phyloP scores from a whole-genome alignment of 2,329 filamentous ascomycete species.

The Neofusicoccum umdonicola region DNA sequence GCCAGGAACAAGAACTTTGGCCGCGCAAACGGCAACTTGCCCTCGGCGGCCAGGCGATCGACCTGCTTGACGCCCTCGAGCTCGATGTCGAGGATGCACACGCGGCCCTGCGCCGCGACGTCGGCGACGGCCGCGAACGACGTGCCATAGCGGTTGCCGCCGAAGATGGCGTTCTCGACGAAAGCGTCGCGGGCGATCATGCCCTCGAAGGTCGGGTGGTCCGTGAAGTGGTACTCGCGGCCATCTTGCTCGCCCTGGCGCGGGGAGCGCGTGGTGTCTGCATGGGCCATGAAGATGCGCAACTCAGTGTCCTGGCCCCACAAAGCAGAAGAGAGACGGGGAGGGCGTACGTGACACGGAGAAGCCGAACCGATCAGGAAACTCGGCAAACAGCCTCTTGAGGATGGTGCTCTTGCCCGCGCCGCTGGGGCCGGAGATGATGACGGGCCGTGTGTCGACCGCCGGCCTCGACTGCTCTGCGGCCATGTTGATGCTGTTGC shows the following conservation, averaged over 20 bases:
- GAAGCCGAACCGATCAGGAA: slow-evolving; percentile 65
- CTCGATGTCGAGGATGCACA: slow-evolving; percentile 91
- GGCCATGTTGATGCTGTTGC: neutral
- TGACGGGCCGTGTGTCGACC: slow-evolving; percentile 54
- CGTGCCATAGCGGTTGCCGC: slow-evolving; percentile 84
- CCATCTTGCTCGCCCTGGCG: slow-evolving; percentile 73
- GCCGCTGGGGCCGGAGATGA: slow-evolving; percentile 77
- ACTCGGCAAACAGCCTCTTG: slow-evolving; percentile 65
- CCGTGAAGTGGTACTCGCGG: slow-evolving; percentile 77
- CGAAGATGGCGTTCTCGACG: slow-evolving; percentile 84
- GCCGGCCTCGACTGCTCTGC: neutral
- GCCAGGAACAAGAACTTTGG: slow-evolving; percentile 83
- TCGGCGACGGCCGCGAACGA: slow-evolving; percentile 75
- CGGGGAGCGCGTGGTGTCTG: slow-evolving; percentile 77
- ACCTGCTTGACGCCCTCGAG: slow-evolving; percentile 98
- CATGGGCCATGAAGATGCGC: neutral
- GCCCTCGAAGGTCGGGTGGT: slow-evolving; percentile 63
- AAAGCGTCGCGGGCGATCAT: slow-evolving; percentile 71
- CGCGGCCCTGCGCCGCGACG: slow-evolving; percentile 66
- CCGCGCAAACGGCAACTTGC: slow-evolving; percentile 51
- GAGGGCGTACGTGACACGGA: slow-evolving; percentile 40
- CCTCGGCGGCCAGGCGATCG: slow-evolving; percentile 57
- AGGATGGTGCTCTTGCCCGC: slow-evolving; percentile 81
- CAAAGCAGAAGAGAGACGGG: slow-evolving; percentile 20
- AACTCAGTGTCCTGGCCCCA: too few species aligned